Evolutionary conservation across 192 early-diverging fungal species (phyloP), one percentile per base, ranked within the genome.

Genomic region (Funneliformis geosporum): DNA sequence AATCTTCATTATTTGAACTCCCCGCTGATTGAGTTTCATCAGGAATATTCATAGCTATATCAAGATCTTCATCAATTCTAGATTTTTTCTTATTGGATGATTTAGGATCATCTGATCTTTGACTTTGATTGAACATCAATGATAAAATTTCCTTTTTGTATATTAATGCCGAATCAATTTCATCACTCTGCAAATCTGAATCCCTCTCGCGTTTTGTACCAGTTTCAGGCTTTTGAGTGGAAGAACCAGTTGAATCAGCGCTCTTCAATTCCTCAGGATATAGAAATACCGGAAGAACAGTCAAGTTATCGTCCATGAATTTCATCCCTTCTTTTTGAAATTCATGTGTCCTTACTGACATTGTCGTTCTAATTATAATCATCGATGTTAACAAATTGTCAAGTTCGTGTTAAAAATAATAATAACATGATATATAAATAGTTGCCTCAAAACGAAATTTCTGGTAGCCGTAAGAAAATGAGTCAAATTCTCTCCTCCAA

Each of bases 401-500:
- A 39, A 23, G 39, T 60, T 9, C 12, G 6, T 27, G 27, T 10
- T 27, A 44, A 23, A 27, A 65, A 66, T 18, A 23, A 25, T 39
- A 23, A 25, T 76, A 43, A 8, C 12, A 21, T 27, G 4, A 3
- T 64, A 18, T 62, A n/a, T 44, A 14, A 18, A 1, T 65, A 23
- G 10, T 69, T 82, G 88, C 85, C 94, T 85, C 83, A 88, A 81
- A 28, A 98, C 87, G 83, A 97, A 97, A 76, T 91, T 89, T 43
- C 95, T 87, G 6, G 92, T 92, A 7, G 93, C 89, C 10, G 91
- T 91, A 75, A 98, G 69, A 44, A 91, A 90, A 80, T 96, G 95
- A 0, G 92, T 92, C 76, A 96, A 79, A 76, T 96, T 96, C 77
- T 88, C 87, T 0, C 92, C 93, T 25, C 96, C 96, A 70, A 89